These are phyloP conservation scores for Helianthus tuberosus DNA, from an alignment of 129 eudicot species.

Conservation along the genomic window DNA sequence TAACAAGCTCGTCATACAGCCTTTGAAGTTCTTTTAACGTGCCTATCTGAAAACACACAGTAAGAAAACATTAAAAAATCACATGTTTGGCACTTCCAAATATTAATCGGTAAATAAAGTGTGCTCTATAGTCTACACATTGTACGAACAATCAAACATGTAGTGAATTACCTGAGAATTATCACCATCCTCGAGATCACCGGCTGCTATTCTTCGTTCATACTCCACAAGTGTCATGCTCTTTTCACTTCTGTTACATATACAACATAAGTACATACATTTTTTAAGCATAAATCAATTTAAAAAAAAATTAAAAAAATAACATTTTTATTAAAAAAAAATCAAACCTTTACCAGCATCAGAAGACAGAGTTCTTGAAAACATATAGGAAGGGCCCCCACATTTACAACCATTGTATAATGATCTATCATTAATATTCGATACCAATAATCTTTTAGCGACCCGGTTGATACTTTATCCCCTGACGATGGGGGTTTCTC, in stretches of 20 bases:
- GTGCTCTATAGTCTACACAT: not conserved
- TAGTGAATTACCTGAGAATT: constrained; percentile 57
- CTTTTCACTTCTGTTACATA: constrained; percentile 37
- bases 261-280: not conserved
- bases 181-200: constrained; percentile 92
- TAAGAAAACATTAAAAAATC: not conserved
- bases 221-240: constrained; percentile 79
- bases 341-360: constrained; percentile 53
- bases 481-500: too few relatives aligned
- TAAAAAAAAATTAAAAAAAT: not conserved
- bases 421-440: too few relatives aligned
- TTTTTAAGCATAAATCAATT: not conserved
- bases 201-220: constrained; percentile 72
- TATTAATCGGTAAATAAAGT: not conserved
- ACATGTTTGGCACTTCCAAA: not conserved
- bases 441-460: too few relatives aligned
- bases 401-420: not conserved
- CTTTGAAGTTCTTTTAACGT: constrained; percentile 88
- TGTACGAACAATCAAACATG: constrained; percentile 1
- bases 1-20: constrained; percentile 86
- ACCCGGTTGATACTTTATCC: too few relatives aligned
- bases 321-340: not conserved
- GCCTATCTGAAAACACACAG: constrained; percentile 52
- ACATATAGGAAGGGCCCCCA: constrained; percentile 36
- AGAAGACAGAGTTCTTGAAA: constrained; percentile 46